Base-by-base conservation (phyloP, 2,329 filamentous ascomycete genomes). In the Botrytis fragariae region DNA sequence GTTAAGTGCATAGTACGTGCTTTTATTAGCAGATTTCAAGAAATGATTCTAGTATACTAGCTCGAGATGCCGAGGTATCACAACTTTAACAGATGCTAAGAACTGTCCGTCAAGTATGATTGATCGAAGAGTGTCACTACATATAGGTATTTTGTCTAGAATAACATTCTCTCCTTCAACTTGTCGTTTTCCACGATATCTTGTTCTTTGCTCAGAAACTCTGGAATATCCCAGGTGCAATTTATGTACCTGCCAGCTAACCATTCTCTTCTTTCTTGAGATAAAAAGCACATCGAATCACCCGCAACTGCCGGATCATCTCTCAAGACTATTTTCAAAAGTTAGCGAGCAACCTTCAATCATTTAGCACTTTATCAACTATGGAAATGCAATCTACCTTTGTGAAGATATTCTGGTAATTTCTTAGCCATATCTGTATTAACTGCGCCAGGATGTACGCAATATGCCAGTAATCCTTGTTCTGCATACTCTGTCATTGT, bases 221-320 rank as follows among this genome's bases (percentile, higher is more conserved):
- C 84, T 16, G 80, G 78, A 82, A 87, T 83, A 77, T 87, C 84
- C 86, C 85, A 87, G 48, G 79, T 83, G 29, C 76, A 81, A 73
- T 77, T 82, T 8, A 86, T 69, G 77, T 84, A 87, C 71, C 85
- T 80, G 0, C 84, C 85, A 1, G 81, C 82, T 29, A 87, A 75
- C 85, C 85, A 87, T 8, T 84, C 82, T 37, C 83, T 80, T 69
- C 82, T 81, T 76, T 84, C 77, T 29, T 79, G 77, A 1, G 83
- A 83, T 54, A 87, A 75, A 77, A 82, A 87, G 0, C 82, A 81
- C 64, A 87, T 80, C 0, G 83, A 82, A 77, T 87, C 84, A 0
- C 80, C 84, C 20, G 81, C 77, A 14, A 87, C 75, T 67, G 83
- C 80, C 0, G 82, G 80, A 35, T 79, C 83, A 77, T 87, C 83